Conservation (phyloP, 208 protist species). For the Acanthamoeba culbertsoni region DNA sequence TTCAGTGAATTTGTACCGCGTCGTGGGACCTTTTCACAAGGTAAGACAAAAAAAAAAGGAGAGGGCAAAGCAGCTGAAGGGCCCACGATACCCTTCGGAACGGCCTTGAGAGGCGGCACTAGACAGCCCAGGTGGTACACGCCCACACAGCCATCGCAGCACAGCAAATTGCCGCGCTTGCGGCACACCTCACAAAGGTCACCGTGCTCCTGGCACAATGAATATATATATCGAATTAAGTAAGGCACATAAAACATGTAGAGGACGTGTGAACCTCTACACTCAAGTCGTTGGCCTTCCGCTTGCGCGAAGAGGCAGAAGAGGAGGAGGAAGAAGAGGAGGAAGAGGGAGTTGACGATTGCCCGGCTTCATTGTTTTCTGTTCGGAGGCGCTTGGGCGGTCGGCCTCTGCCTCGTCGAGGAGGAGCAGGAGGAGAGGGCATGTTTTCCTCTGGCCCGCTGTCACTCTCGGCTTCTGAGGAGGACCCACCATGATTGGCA, state of each 20-base stretch:
- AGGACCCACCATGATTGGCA: too few species aligned
- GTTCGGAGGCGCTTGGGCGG: too few species aligned
- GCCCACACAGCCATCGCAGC: constrained; percentile 4
- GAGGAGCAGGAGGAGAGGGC: too few species aligned
- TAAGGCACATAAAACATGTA: background rate
- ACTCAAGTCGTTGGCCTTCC: too few species aligned
- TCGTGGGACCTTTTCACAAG: background rate
- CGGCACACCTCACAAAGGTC: constrained; percentile 10
- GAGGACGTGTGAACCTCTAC: background rate
- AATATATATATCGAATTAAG: background rate
- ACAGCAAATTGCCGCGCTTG: constrained; percentile 26
- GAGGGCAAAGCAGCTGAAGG: background rate
- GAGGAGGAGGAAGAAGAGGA: too few species aligned
- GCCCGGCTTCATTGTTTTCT: too few species aligned
- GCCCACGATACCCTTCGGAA: constrained; percentile 54
- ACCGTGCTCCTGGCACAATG: background rate
- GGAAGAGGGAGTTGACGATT: too few species aligned
- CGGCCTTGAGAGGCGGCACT: background rate
- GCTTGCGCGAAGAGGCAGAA: too few species aligned
- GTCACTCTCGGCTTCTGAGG: too few species aligned
- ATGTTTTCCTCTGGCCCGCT: too few species aligned
- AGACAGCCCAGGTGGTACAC: constrained; percentile 44
- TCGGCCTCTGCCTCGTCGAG: too few species aligned
- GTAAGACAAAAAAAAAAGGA: background rate
- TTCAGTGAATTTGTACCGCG: background rate